Evolutionary conservation across 2,329 filamentous ascomycete genomes (phyloP), one percentile per base, ranked within the genome.

Genomic region (Hansfordia pulvinata): DNA sequence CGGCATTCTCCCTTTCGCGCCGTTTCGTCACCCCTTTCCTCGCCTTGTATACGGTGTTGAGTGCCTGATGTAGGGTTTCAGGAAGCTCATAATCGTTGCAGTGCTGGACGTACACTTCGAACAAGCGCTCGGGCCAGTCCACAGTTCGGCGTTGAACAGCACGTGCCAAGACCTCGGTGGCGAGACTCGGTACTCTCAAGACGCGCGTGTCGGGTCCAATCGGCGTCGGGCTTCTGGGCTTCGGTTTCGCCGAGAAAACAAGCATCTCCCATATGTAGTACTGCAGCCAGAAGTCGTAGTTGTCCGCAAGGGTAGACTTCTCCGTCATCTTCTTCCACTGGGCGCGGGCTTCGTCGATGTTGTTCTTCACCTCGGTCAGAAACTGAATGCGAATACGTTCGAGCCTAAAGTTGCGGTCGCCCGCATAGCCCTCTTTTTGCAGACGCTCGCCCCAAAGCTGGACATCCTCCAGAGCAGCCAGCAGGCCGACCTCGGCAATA

Each of bases 251-350:
- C 3, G 58, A 53, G 35, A 68, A 71, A 4, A 70, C 42, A 31
- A 79, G 64, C 64, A 96, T 77, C 53, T 96, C 90, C 79, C 85
- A 96, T 28, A 77, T 64, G 52, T 94, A 94, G 52, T 84, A 94
- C 22, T 76, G 74, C 29, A 86, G 65, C 90, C 90, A 98, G 49
- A 96, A 96, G 41, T 93, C 84, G 44, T 86, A 85, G 39, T 75
- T 86, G 39, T 84, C 71, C 17, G 75, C 74, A 30, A 84, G 56
- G 4, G 72, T 72, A 11, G 66, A 61, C n/a, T 69, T 58, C 13
- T 69, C 49, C 4, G 63, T 66, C 17, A 96, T 62, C 11, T 70
- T 69, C 36, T 79, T 73, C 74, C 83, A 96, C 25, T 80, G 70
- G 10, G 67, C 64, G 20, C 90, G 72, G 3, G 88, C 90, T 30